These are phyloP conservation scores for Tolypocladium ovalisporum DNA, from an alignment of 2,329 filamentous ascomycete genomes.

Conservation along the genomic window DNA sequence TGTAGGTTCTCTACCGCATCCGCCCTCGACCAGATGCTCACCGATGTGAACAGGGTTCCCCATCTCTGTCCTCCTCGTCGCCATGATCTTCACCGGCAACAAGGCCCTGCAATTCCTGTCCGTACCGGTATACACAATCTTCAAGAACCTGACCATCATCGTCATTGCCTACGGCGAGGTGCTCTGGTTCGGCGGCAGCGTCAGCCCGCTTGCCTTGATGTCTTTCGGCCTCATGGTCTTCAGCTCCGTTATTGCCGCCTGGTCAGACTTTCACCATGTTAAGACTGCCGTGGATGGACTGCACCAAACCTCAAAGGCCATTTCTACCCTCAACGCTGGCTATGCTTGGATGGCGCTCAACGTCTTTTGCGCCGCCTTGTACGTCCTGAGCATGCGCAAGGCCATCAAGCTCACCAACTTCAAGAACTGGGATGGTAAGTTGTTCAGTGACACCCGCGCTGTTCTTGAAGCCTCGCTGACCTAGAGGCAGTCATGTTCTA, in stretches of 20 bases:
- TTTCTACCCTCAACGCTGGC: slow-evolving; percentile 85
- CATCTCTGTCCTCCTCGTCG: slow-evolving; percentile 87
- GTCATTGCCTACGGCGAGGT: slow-evolving; percentile 98
- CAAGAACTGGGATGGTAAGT: slow-evolving; percentile 98
- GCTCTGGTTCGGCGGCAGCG: slow-evolving; percentile 91
- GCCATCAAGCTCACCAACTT: slow-evolving; percentile 99
- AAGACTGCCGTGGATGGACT: slow-evolving; percentile 46
- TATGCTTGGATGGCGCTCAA: slow-evolving; percentile 98
- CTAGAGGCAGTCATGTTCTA: slow-evolving; percentile 88
- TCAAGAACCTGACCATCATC: slow-evolving; percentile 99
- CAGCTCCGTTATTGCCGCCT: slow-evolving; percentile 87
- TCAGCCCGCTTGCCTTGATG: slow-evolving; percentile 76
- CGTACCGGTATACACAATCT: slow-evolving; percentile 98
- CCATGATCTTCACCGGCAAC: slow-evolving; percentile 97
- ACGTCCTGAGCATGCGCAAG: slow-evolving; percentile 90
- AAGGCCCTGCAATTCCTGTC: slow-evolving; percentile 95
- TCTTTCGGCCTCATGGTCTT: slow-evolving; percentile 96
- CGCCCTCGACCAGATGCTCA: background rate
- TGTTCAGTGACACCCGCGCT: background rate
- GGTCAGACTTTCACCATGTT: slow-evolving; percentile 90
- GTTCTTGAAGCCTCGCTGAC: slow-evolving; percentile 16
- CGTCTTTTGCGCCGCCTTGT: slow-evolving; percentile 86
- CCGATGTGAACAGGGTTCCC: slow-evolving; percentile 63
- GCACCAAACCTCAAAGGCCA: slow-evolving; percentile 59
- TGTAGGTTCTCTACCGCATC: slow-evolving; percentile 44